These are phyloP conservation scores for Hansenula lynferdii DNA, from an alignment of 1,139 yeast species.

Conservation along the genomic window DNA sequence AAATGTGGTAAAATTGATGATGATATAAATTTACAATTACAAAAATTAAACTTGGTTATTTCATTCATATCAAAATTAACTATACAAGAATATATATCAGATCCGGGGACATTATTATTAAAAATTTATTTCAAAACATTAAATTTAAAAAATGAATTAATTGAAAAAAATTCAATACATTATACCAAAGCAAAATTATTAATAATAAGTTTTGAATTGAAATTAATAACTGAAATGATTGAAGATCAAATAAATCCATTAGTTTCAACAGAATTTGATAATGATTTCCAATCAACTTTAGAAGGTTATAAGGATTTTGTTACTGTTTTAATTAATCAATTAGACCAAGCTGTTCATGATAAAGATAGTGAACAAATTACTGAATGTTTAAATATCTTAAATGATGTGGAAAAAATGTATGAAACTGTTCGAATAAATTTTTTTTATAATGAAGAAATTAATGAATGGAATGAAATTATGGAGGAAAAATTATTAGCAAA, in stretches of 20 bases:
- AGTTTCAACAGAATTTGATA: constrained; percentile 16
- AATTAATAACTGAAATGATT: constrained; percentile 16
- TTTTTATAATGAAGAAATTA: constrained; percentile 22
- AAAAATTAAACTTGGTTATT: not conserved
- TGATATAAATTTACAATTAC: constrained; percentile 7
- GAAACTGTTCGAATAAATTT: constrained; percentile 29
- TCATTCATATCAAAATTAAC: constrained; percentile 2
- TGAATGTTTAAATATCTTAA: constrained; percentile 28
- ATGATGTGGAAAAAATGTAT: constrained; percentile 33
- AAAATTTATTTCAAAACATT: constrained; percentile 21
- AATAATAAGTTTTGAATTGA: constrained; percentile 19
- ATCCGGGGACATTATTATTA: constrained; percentile 20
- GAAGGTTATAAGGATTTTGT: constrained; percentile 25
- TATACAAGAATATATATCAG: constrained; percentile 21
- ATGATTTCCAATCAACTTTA: constrained; percentile 21
- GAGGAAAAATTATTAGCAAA: constrained; percentile 5
- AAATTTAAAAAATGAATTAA: constrained; percentile 15
- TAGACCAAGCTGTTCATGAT: constrained; percentile 25
- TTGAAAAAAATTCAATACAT: constrained; percentile 17
- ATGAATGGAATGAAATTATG: constrained; percentile 20
- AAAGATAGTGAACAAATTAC: constrained; percentile 27
- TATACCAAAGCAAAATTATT: constrained; percentile 22
- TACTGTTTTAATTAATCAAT: constrained; percentile 26
- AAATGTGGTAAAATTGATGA: constrained; percentile 17
- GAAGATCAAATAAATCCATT: constrained; percentile 15